phyloP scores from a whole-genome alignment of 139 green algal genomes.

The Auxenochlorella pyrenoidosa region DNA sequence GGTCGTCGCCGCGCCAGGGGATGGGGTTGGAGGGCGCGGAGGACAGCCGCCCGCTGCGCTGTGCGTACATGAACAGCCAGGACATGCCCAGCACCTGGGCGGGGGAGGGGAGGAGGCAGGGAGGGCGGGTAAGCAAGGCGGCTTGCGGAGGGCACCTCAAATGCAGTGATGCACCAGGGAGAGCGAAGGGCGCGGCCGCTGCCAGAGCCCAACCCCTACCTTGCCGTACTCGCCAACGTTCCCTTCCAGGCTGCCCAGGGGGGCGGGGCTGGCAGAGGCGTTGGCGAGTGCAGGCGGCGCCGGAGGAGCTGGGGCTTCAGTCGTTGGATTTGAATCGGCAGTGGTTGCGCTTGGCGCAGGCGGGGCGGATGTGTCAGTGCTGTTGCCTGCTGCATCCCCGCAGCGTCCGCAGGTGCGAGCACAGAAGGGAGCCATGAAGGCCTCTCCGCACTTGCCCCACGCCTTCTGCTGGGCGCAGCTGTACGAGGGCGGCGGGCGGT shows the following conservation, averaged over 20 bases:
- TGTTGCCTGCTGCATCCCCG: not conserved
- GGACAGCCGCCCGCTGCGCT: constrained; percentile 47
- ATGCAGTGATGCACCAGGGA: too few relatives aligned
- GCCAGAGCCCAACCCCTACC: not conserved
- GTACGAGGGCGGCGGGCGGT: not conserved
- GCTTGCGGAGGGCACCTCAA: too few relatives aligned
- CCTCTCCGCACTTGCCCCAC: constrained; percentile 33
- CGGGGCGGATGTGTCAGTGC: not conserved
- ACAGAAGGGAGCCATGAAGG: constrained; percentile 13
- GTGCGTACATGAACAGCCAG: constrained; percentile 61
- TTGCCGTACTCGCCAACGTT: not conserved
- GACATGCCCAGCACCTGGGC: constrained; percentile 42
- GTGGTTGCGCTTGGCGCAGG: not conserved
- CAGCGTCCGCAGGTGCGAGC: constrained; percentile 16
- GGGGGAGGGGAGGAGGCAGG: not conserved
- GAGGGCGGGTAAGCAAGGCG: not conserved
- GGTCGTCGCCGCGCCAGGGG: constrained; percentile 58
- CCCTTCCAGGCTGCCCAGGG: not conserved
- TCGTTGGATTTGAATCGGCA: not conserved
- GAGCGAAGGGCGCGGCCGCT: too few relatives aligned
- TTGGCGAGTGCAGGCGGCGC: not conserved
- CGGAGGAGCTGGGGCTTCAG: too few relatives aligned
- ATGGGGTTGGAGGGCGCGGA: constrained; percentile 48
- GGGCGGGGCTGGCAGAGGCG: not conserved
- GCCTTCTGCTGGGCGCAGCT: constrained; percentile 7